Conservation (phyloP, 768 basidiomycete species). For the Hygrophoropsis aurantiaca region DNA sequence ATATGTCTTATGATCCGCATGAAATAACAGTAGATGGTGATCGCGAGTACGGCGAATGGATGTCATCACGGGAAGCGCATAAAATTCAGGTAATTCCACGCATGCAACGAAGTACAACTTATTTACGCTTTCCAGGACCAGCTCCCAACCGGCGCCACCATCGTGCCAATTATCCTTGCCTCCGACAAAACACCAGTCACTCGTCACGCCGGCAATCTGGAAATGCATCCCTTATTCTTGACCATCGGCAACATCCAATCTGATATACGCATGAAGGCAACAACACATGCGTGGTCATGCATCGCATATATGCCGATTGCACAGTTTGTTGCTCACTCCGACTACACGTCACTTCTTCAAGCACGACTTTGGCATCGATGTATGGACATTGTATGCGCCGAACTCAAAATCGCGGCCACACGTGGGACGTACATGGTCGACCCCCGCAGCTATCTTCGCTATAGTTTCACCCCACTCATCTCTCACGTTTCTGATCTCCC, state of each 20-base stretch:
- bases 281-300: slow-evolving; percentile 23
- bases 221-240: slow-evolving; percentile 29
- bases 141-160: slow-evolving; percentile 21
- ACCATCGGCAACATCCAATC: slow-evolving; percentile 28
- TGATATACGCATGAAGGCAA: slow-evolving; percentile 26
- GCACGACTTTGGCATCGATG: slow-evolving; percentile 26
- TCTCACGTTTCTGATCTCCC: slow-evolving; percentile 19
- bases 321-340: slow-evolving; percentile 18
- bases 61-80: slow-evolving; percentile 16
- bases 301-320: slow-evolving; percentile 27
- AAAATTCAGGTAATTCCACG: slow-evolving; percentile 18
- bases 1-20: slow-evolving; percentile 21
- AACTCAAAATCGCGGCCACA: slow-evolving; percentile 26
- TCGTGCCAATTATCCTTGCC: slow-evolving; percentile 27
- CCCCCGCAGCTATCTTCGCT: slow-evolving; percentile 3
- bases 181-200: slow-evolving; percentile 36
- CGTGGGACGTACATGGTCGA: slow-evolving; percentile 28
- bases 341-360: slow-evolving; percentile 22
- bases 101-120: background rate
- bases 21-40: slow-evolving; percentile 2
- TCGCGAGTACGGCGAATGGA: slow-evolving; percentile 20
- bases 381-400: slow-evolving; percentile 27
- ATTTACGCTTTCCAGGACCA: slow-evolving; percentile 16
- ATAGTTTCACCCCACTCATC: slow-evolving; percentile 1
- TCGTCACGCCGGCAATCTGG: slow-evolving; percentile 24